These are phyloP conservation scores for Chloropicon primus DNA, from an alignment of 139 green algal genomes.

Conservation along the genomic window DNA sequence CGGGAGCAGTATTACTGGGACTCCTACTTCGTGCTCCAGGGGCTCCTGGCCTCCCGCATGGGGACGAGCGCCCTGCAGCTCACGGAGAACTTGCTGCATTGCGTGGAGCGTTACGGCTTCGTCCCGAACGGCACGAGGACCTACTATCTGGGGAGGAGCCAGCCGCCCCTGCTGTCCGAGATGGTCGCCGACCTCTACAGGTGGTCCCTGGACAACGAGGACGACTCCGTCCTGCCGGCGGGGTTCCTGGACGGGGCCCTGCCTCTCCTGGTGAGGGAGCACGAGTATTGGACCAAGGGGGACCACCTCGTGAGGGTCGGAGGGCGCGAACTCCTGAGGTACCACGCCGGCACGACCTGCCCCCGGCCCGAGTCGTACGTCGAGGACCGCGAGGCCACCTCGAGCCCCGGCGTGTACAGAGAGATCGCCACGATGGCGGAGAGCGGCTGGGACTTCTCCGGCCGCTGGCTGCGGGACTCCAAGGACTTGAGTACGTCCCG, in stretches of 20 bases:
- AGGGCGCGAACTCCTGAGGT: constrained; percentile 30
- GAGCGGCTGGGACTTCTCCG: constrained; percentile 87
- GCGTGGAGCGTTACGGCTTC: constrained; percentile 49
- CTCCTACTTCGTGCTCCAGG: constrained; percentile 23
- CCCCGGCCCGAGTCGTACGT: constrained; percentile 77
- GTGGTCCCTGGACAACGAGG: constrained; percentile 20
- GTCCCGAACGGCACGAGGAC: constrained; percentile 74
- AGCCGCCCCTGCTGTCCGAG: constrained; percentile 22
- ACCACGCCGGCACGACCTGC: constrained; percentile 48
- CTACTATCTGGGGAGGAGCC: constrained; percentile 86
- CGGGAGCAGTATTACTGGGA: constrained; percentile 52
- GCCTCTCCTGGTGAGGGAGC: constrained; percentile 48
- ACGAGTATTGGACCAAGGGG: constrained; percentile 53
- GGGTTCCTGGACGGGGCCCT: constrained; percentile 32
- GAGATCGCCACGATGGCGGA: constrained; percentile 77
- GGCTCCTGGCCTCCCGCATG: constrained; percentile 65
- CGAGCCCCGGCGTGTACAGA: constrained; percentile 34
- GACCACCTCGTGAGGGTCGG: neutral
- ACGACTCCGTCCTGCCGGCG: no score
- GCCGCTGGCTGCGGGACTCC: constrained; percentile 29
- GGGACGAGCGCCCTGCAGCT: constrained; percentile 33
- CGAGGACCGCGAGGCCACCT: constrained; percentile 29
- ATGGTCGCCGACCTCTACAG: neutral
- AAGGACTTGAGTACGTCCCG: constrained; percentile 35
- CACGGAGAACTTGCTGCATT: constrained; percentile 53